These are phyloP conservation scores for Ganoderma lucidum DNA, from an alignment of 1,284 basidiomycete genomes.

Conservation along the genomic window DNA sequence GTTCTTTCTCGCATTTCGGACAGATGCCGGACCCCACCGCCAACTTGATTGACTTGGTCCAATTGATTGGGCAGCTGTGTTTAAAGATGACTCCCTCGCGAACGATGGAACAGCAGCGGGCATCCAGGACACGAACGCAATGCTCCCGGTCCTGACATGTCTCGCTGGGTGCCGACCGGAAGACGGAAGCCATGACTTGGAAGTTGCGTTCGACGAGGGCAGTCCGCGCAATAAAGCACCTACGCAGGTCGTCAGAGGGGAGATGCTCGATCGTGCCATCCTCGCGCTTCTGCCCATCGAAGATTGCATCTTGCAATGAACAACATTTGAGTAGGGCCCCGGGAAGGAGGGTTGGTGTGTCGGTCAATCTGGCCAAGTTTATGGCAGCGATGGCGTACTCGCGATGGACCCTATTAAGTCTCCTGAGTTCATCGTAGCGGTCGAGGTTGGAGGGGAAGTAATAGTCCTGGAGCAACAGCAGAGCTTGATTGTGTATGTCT, in stretches of 20 bases:
- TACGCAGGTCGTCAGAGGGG: conserved; percentile 9
- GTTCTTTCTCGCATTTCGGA: neutral
- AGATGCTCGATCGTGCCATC: conserved; percentile 14
- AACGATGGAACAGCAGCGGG: neutral
- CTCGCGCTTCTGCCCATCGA: conserved; percentile 6
- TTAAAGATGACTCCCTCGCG: neutral
- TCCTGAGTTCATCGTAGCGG: neutral
- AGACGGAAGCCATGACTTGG: neutral
- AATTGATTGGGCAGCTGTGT: neutral
- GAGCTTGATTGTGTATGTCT: neutral
- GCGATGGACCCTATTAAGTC: neutral
- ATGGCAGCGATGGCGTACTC: conserved; percentile 13
- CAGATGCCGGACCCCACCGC: neutral
- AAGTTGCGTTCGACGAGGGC: neutral
- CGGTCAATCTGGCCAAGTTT: conserved; percentile 17
- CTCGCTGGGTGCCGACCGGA: neutral
- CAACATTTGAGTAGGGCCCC: conserved; percentile 14
- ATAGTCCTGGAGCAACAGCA: neutral
- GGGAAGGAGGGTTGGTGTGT: conserved; percentile 11
- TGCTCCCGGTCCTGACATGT: neutral
- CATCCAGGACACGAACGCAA: neutral
- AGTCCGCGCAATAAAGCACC: conserved; percentile 1
- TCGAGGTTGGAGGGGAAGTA: neutral
- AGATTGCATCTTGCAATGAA: neutral
- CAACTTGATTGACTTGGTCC: neutral